Conservation (phyloP, 2,329 filamentous ascomycete species). For the Exophiala sideris region DNA sequence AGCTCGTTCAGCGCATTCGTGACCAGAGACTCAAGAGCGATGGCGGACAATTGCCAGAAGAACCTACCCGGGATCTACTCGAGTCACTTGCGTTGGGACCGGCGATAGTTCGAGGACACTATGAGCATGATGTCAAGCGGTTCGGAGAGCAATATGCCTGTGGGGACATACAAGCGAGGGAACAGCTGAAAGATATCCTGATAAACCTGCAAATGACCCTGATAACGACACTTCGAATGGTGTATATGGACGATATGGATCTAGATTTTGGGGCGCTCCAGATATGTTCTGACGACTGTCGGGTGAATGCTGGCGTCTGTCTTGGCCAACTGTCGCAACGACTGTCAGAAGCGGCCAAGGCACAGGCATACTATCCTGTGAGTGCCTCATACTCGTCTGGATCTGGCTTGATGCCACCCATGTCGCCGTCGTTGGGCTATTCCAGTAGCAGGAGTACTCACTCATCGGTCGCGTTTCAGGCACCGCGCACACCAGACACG, state of each 20-base stretch:
- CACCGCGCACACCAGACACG: conserved; percentile 12
- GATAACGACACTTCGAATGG: conserved; percentile 34
- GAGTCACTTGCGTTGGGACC: conserved; percentile 36
- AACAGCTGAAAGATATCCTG: conserved; percentile 40
- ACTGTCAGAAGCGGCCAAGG: conserved; percentile 24
- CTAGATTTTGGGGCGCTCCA: conserved; percentile 35
- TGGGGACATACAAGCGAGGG: conserved; percentile 37
- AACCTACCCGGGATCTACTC: conserved; percentile 32
- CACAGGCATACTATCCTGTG: conserved; percentile 17
- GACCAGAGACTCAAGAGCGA: conserved; percentile 13
- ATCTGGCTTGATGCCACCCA: conserved; percentile 11
- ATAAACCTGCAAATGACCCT: conserved; percentile 37
- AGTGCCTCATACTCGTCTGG: conserved; percentile 5
- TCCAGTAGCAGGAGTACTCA: conserved; percentile 25
- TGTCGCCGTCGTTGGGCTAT: conserved; percentile 21
- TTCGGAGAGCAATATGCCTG: conserved; percentile 36
- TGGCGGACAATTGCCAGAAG: conserved; percentile 14
- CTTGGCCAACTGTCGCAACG: conserved; percentile 37
- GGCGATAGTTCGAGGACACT: conserved; percentile 36
- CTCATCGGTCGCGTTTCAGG: conserved; percentile 16
- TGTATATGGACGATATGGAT: conserved; percentile 32
- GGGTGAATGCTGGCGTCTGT: conserved; percentile 35
- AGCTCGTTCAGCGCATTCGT: conserved; percentile 32
- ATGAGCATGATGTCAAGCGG: conserved; percentile 33
- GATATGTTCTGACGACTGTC: conserved; percentile 36